These are phyloP conservation scores for Pichia nakasei DNA, from an alignment of 805 yeast species.

Conservation along the genomic window DNA sequence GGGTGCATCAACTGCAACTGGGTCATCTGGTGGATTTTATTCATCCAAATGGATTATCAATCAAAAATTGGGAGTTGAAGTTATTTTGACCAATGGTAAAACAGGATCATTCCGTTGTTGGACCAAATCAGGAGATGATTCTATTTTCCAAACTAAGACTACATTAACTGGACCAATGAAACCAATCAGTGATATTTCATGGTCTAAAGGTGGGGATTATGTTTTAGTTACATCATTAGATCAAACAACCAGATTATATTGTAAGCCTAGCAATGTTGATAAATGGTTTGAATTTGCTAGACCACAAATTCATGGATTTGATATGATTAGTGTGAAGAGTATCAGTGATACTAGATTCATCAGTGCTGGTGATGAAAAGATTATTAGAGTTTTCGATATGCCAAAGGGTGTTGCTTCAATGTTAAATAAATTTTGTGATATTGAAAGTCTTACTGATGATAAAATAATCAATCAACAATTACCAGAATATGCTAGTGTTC, in stretches of 20 bases:
- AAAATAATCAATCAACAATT: slow-evolving; percentile 9
- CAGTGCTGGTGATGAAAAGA: slow-evolving; percentile 95
- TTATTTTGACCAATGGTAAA: slow-evolving; percentile 73
- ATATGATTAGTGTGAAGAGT: slow-evolving; percentile 74
- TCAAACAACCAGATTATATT: slow-evolving; percentile 80
- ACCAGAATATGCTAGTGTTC: slow-evolving; percentile 83
- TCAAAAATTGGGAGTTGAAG: slow-evolving; percentile 27
- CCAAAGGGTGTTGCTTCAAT: slow-evolving; percentile 70
- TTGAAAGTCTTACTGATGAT: slow-evolving; percentile 3
- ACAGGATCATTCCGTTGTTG: slow-evolving; percentile 91
- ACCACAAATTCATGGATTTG: slow-evolving; percentile 98
- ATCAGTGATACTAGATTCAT: slow-evolving; percentile 58
- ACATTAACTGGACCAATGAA: slow-evolving; percentile 72
- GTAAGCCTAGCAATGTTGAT: slow-evolving; percentile 40
- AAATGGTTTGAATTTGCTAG: slow-evolving; percentile 88
- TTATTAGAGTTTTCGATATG: slow-evolving; percentile 78
- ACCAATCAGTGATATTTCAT: slow-evolving; percentile 68
- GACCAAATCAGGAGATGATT: slow-evolving; percentile 22
- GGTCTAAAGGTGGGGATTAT: slow-evolving; percentile 63
- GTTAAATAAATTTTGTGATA: slow-evolving; percentile 35
- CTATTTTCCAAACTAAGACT: slow-evolving; percentile 27
- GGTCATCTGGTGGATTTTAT: slow-evolving; percentile 71
- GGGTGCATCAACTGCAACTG: slow-evolving; percentile 98
- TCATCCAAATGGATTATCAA: slow-evolving; percentile 58
- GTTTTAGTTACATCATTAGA: slow-evolving; percentile 76